Conservation (phyloP, 306 rosid genomes). For the Vachellia collinsii region DNA sequence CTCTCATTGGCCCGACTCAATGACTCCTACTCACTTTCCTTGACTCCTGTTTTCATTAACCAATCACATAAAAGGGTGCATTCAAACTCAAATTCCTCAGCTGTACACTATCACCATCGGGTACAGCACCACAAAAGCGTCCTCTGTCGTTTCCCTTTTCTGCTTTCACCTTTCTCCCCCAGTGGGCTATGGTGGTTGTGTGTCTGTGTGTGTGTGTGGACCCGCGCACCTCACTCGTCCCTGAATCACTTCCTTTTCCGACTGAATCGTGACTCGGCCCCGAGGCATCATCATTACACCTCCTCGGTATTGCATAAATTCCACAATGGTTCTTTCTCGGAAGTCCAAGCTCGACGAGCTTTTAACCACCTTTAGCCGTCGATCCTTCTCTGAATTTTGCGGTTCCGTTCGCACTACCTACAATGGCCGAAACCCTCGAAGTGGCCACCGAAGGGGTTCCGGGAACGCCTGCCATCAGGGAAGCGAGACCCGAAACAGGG, state of each 20-base stretch:
- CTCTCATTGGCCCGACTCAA: not conserved
- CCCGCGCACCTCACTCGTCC: conserved; percentile 34
- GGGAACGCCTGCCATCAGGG: conserved; percentile 68
- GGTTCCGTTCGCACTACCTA: conserved; percentile 19
- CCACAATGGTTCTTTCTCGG: conserved; percentile 51
- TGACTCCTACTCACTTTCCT: not conserved
- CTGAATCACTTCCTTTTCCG: conserved; percentile 32
- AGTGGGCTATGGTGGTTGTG: conserved; percentile 29
- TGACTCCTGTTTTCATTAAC: not conserved
- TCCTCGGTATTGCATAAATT: conserved; percentile 57
- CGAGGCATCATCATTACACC: conserved; percentile 61
- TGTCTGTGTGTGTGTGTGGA: conserved; percentile 37
- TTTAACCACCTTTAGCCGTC: conserved; percentile 29
- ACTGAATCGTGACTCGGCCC: conserved; percentile 65
- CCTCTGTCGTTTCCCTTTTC: conserved; percentile 30
- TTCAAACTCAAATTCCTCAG: not conserved
- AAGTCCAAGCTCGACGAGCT: conserved; percentile 43
- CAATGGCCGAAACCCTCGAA: conserved; percentile 63
- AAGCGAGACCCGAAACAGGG: conserved; percentile 50
- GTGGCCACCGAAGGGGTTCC: conserved; percentile 51
- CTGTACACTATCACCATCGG: conserved; percentile 27
- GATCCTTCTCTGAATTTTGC: conserved; percentile 28
- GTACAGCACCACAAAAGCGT: conserved; percentile 14
- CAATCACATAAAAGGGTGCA: conserved; percentile 31
- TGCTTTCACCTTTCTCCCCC: conserved; percentile 37